Base-by-base conservation (phyloP, 495 filamentous ascomycete species). In the Tetracladium marchalianum region DNA sequence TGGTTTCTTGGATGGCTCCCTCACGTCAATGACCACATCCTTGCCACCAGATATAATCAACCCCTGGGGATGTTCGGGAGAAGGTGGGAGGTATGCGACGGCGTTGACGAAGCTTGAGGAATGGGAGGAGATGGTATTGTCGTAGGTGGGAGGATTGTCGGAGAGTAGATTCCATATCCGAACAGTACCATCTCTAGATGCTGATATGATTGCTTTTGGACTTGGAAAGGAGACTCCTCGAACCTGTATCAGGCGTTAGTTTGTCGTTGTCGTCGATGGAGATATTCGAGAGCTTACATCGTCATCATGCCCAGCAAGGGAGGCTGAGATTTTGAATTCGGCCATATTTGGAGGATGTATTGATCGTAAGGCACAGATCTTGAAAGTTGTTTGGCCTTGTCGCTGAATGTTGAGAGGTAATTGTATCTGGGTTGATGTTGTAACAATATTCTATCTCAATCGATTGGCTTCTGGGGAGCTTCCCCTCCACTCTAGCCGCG, bases 11-110 rank as follows among this genome's bases (percentile, higher is more conserved):
- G 69, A 70, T 1, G 85, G 81, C 53, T 80, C 76, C 58, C 86
- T 79, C 12, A 89, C 87, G 56, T 96, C 92, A 54, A 99, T 95
- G 45, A 97, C 87, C 8, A 84, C 77, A 53, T 97, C 93, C 52
- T 86, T 81, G 44, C 90, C 90, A 50, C 84, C 87, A 9, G 89
- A 93, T 16, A 95, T 66, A 9, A 96, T 69, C 11, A 96, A 73
- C 18, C 92, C 92, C 19, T 93, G 80, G 0, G 87, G 80, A 53
- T 78, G 82, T 24, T 76, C 63, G 13, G 70, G 37, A n/a, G 77
- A 81, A 4, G 90, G 85, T 2, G 77, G 76, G 3, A 88, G 61
- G 52, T 84, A 95, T 46, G 89, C 72, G 36, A 99, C 58, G 24
- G 81, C 72, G 67, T 95, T 97, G 60, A 95, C 78, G 56, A 90